Conservation (phyloP, 257 asterid species). For the Capsicum pubescens region DNA sequence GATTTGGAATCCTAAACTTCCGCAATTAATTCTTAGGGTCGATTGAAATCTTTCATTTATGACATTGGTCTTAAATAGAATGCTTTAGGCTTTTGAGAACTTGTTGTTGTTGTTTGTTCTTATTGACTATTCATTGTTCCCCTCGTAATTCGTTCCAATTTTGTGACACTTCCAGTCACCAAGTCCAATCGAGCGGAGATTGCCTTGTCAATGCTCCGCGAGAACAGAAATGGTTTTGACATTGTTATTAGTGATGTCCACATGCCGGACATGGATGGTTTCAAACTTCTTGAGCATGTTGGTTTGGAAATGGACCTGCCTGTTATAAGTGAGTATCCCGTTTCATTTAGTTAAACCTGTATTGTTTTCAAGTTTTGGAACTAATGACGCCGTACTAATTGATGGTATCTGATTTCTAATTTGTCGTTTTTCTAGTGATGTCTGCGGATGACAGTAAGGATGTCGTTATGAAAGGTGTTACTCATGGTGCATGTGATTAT, state of each 20-base stretch:
- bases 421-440: slow-evolving; percentile 71
- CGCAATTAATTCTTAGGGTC: too few species aligned
- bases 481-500: slow-evolving; percentile 97
- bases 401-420: neutral
- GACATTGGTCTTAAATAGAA: neutral
- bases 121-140: neutral
- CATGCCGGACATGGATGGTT: slow-evolving; percentile 99
- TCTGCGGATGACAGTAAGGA: slow-evolving; percentile 88
- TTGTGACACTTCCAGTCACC: slow-evolving; percentile 60
- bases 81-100: neutral
- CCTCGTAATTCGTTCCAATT: neutral
- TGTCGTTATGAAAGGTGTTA: slow-evolving; percentile 96
- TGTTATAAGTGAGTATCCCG: slow-evolving; percentile 75
- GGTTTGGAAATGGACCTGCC: slow-evolving; percentile 98
- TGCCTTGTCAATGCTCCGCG: slow-evolving; percentile 74
- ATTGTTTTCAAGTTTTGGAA: neutral
- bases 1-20: too few species aligned
- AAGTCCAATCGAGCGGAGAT: slow-evolving; percentile 77
- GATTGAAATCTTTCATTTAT: too few species aligned
- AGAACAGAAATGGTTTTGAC: slow-evolving; percentile 73
- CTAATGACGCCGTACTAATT: neutral
- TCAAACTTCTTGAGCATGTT: slow-evolving; percentile 82
- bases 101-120: neutral
- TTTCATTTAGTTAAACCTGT: neutral
- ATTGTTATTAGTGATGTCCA: slow-evolving; percentile 94